phyloP scores from a whole-genome alignment of 805 yeast species.

The Monosporozyma unispora region DNA sequence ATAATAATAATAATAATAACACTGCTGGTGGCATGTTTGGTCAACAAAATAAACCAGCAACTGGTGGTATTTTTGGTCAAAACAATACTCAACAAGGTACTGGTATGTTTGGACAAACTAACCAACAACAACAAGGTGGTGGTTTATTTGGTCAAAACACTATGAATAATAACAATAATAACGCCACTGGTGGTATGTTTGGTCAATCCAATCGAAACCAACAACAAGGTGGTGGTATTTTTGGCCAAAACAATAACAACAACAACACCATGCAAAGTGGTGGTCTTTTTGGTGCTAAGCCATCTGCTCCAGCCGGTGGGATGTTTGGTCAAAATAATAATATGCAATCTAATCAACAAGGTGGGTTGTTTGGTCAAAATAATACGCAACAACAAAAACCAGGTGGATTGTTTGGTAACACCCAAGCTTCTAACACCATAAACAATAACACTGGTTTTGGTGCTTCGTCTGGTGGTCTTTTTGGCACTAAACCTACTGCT shows the following conservation, averaged over 20 bases:
- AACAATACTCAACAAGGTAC: constrained; percentile 14
- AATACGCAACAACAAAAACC: constrained; percentile 14
- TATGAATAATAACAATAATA: constrained; percentile 9
- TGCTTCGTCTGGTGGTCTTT: constrained; percentile 12
- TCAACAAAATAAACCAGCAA: constrained; percentile 14
- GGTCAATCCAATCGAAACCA: background rate
- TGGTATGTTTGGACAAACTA: constrained; percentile 35
- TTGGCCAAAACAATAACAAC: constrained; percentile 11
- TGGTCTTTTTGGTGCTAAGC: constrained; percentile 18
- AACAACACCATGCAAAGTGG: constrained; percentile 6
- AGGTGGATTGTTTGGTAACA: constrained; percentile 15
- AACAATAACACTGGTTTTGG: constrained; percentile 26
- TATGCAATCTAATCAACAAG: constrained; percentile 11
- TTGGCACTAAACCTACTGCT: constrained; percentile 14
- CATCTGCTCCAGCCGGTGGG: constrained; percentile 19
- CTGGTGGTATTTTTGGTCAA: constrained; percentile 24
- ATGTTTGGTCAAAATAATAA: constrained; percentile 29
- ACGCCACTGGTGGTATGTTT: constrained; percentile 5
- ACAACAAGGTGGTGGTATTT: constrained; percentile 18
- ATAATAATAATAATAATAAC: constrained; percentile 15
- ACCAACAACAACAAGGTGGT: constrained; percentile 22
- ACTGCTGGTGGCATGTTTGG: constrained; percentile 30
- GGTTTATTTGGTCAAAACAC: constrained; percentile 32
- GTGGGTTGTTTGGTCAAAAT: constrained; percentile 23
- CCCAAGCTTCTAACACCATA: constrained; percentile 9